Evolutionary conservation across 768 basidiomycete species (phyloP), one percentile per base, ranked within the genome.

Genomic region (Thelephora ganbajun): DNA sequence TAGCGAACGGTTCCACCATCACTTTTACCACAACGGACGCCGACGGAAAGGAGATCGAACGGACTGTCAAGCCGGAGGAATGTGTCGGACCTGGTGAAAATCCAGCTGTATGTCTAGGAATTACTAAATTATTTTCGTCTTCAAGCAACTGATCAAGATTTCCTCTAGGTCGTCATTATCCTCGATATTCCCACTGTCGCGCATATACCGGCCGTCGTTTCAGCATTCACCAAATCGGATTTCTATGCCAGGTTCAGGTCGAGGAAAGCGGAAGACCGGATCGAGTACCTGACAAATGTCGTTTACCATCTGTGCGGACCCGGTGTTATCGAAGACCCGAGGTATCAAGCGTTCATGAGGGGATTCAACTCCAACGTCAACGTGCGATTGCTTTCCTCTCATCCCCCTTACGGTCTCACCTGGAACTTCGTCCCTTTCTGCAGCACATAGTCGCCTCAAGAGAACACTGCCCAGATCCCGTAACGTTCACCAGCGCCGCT

Each of bases 381-480:
- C 56, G 85, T 94, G 56, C 42, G 77, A 66, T 7, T 46, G 22
- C 41, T 16, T 41, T 35, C 12, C 44, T 33, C 44, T 36, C 22
- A 33, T 35, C 16, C 3, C 9, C 7, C n/a, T n/a, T 6, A 39
- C 23, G 35, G 44, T 23, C 34, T 50, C 35, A 51, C 4, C 46
- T 30, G 26, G 9, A 9, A 30, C 26, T 30, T 9, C 26, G 4
- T 30, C 48, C 2, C 46, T 44, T 36, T 42, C 46, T 14, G 2
- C 56, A 94, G 87, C 90, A 96, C 54, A 53, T 88, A 3, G 66
- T 96, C 18, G 72, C 87, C 6, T 80, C 86, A 6, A 69, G 73
- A 23, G 71, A 76, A 50, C 66, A 81, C 49, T 65, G 67, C 35
- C 61, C 76, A 1, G 76, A 92, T 58, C 76, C 73, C 1, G 68